These are phyloP conservation scores for Tetrapisispora phaffii DNA, from an alignment of 805 yeast species.

Conservation along the genomic window DNA sequence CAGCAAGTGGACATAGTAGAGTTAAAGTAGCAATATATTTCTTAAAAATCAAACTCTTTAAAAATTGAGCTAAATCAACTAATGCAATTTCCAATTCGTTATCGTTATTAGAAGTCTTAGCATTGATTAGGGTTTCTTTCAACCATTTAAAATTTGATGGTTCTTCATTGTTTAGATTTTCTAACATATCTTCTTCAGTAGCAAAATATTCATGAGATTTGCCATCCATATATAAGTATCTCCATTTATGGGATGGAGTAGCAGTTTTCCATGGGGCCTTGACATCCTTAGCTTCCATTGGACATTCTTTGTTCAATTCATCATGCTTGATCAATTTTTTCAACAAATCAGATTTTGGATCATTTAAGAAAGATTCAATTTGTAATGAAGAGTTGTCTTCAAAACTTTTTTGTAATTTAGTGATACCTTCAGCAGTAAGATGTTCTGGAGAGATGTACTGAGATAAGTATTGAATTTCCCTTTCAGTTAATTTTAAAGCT, in stretches of 20 bases:
- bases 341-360: constrained; percentile 40
- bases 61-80: constrained; percentile 45
- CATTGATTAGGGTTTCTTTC: constrained; percentile 11
- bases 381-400: constrained; percentile 61
- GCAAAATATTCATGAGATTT: constrained; percentile 28
- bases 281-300: constrained; percentile 46
- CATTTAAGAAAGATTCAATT: constrained; percentile 51
- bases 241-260: constrained; percentile 86
- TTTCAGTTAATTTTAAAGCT: constrained; percentile 22
- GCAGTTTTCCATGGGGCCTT: constrained; percentile 79
- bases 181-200: constrained; percentile 22
- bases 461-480: constrained; percentile 42
- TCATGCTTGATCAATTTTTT: constrained; percentile 39
- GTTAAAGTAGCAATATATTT: constrained; percentile 63
- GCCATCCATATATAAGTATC: constrained; percentile 77
- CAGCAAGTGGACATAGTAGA: constrained; percentile 48
- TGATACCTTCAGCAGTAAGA: constrained; percentile 32
- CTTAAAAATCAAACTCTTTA: constrained; percentile 52
- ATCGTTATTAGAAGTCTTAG: constrained; percentile 13
- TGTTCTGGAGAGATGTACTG: constrained; percentile 50
- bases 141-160: constrained; percentile 43
- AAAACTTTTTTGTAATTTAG: constrained; percentile 42
- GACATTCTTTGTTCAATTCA: constrained; percentile 56
- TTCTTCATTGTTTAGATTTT: constrained; percentile 37
- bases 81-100: constrained; percentile 31